phyloP scores from a whole-genome alignment of 768 basidiomycete species.

The Termitomyces sp. region DNA sequence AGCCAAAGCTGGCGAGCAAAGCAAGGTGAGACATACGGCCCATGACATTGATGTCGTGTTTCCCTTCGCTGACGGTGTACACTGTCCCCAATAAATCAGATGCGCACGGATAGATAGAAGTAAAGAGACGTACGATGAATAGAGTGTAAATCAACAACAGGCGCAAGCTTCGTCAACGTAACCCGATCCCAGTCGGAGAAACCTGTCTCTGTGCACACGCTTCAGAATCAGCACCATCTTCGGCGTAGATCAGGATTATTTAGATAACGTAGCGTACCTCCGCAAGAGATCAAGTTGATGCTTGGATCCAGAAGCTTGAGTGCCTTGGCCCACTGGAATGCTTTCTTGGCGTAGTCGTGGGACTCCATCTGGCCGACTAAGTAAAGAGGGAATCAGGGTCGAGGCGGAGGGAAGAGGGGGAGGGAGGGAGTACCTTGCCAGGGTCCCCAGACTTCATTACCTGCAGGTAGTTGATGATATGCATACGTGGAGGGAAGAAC shows the following conservation, averaged over 20 bases:
- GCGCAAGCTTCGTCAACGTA: constrained; percentile 31
- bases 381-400: background rate
- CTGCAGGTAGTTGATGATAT: constrained; percentile 25
- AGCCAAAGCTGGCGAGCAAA: background rate
- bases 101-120: background rate
- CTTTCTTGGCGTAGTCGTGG: constrained; percentile 47
- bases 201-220: constrained; percentile 26
- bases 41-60: constrained; percentile 48
- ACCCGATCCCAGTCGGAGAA: constrained; percentile 39
- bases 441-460: constrained; percentile 54
- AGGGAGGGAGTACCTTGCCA: constrained; percentile 33
- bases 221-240: background rate
- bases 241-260: no score
- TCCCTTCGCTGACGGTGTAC: constrained; percentile 35
- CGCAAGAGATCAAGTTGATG: constrained; percentile 52
- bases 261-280: constrained; percentile 24
- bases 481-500: background rate
- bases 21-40: constrained; percentile 28
- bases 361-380: constrained; percentile 51
- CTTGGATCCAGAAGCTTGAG: constrained; percentile 49
- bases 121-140: constrained; percentile 26
- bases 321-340: constrained; percentile 58
- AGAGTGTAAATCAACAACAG: constrained; percentile 46
- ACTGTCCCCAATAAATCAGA: constrained; percentile 15
- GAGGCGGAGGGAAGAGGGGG: background rate